Conservation (phyloP, 768 basidiomycete genomes). For the Tylopilus rubrobrunneus region DNA sequence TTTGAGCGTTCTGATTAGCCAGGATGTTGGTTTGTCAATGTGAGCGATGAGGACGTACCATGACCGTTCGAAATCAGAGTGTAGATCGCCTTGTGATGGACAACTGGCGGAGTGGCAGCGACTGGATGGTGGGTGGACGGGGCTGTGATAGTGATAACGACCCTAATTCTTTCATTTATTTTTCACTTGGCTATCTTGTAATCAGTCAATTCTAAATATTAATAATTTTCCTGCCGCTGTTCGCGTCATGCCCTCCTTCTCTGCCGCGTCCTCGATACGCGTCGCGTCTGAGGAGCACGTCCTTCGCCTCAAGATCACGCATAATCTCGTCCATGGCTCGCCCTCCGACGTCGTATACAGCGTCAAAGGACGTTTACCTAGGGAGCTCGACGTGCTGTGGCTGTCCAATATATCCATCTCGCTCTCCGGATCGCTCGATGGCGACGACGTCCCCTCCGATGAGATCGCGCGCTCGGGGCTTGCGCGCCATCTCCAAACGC, state of each 20-base stretch:
- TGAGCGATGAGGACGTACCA: conserved; percentile 24
- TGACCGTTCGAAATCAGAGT: conserved; percentile 21
- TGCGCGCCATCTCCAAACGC: conserved; percentile 45
- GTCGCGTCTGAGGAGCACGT: conserved; percentile 41
- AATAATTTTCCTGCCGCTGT: conserved; percentile 3
- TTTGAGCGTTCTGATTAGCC: conserved; percentile 9
- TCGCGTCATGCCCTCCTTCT: conserved; percentile 30
- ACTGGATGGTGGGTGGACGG: conserved; percentile 23
- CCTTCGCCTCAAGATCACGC: conserved; percentile 45
- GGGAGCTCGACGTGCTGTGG: conserved; percentile 46
- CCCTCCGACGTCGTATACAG: conserved; percentile 28
- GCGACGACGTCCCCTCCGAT: conserved; percentile 34
- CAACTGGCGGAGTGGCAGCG: conserved; percentile 1
- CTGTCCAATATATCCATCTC: conserved; percentile 48
- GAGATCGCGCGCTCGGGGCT: conserved; percentile 49
- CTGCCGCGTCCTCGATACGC: conserved; percentile 33
- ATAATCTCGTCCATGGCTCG: conserved; percentile 37
- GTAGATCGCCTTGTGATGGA: conserved; percentile 16
- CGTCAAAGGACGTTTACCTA: conserved; percentile 34
- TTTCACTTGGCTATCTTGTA: conserved; percentile 28
- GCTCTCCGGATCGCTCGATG: conserved; percentile 52
- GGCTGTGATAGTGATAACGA: conserved; percentile 31
- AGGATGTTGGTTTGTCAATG: conserved; percentile 1
- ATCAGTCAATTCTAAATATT: conserved; percentile 12
- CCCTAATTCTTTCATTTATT: conserved; percentile 9